phyloP scores from a whole-genome alignment of 169 alveolate species.

The Babesia ovis region DNA sequence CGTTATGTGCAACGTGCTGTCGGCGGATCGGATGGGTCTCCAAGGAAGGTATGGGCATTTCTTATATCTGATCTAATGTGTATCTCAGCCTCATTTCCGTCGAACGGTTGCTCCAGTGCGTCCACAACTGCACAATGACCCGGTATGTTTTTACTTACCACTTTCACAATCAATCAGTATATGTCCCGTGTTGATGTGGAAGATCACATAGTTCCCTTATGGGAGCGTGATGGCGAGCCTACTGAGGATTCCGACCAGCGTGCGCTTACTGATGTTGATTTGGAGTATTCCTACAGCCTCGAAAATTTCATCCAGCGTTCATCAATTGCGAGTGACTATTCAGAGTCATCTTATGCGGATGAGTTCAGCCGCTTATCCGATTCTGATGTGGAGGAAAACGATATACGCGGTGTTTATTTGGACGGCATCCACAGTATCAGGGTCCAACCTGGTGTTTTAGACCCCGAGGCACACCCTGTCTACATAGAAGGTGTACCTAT shows the following conservation, averaged over 20 bases:
- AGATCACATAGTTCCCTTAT: slow-evolving; percentile 54
- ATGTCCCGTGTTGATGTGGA: slow-evolving; percentile 54
- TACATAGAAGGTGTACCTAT: slow-evolving; percentile 47
- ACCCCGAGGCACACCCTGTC: slow-evolving; percentile 45
- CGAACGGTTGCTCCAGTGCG: slow-evolving; percentile 37
- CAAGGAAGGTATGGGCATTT: slow-evolving; percentile 2
- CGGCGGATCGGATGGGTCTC: background rate
- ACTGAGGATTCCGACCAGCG: slow-evolving; percentile 8
- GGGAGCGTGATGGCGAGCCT: slow-evolving; percentile 32
- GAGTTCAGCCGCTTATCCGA: slow-evolving; percentile 45
- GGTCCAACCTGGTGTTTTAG: slow-evolving; percentile 23
- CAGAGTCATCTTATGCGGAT: slow-evolving; percentile 48
- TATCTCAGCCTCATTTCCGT: slow-evolving; percentile 17
- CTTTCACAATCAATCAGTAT: slow-evolving; percentile 19
- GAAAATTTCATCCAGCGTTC: slow-evolving; percentile 41
- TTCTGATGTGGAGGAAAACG: slow-evolving; percentile 51
- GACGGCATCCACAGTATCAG: slow-evolving; percentile 23
- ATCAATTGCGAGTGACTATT: slow-evolving; percentile 36
- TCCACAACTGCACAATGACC: slow-evolving; percentile 39
- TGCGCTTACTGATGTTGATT: slow-evolving; percentile 8
- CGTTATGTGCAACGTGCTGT: slow-evolving; percentile 10
- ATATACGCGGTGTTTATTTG: slow-evolving; percentile 51
- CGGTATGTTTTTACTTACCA: slow-evolving; percentile 15
- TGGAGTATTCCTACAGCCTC: slow-evolving; percentile 49
- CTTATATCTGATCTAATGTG: background rate